Evolutionary conservation across 495 filamentous ascomycete species (phyloP).

Genomic region (Durotheca rogersii): DNA sequence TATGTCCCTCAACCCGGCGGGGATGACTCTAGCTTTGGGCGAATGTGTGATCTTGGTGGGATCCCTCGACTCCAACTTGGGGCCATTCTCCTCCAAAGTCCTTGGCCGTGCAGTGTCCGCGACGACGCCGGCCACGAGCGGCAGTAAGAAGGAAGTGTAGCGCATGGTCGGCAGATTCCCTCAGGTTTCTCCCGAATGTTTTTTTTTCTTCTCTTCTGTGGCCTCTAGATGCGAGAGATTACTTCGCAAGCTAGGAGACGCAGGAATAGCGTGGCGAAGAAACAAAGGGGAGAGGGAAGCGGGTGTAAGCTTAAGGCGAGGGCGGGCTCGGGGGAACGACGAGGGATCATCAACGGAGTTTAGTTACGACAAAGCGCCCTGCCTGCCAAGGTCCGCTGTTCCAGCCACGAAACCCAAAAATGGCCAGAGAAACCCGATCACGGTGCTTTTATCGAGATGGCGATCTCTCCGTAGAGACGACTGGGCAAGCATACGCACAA

Average conservation of each 20-base stretch:
- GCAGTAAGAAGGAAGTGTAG: conserved; percentile 13
- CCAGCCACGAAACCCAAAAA: conserved; percentile 21
- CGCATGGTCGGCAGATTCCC: conserved; percentile 12
- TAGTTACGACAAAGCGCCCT: conserved; percentile 8
- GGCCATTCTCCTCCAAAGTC: background rate
- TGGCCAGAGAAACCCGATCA: conserved; percentile 4
- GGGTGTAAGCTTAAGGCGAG: background rate
- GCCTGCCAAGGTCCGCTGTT: conserved; percentile 23
- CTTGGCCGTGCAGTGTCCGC: conserved; percentile 6
- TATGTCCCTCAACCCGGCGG: background rate
- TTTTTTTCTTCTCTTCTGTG: too few relatives aligned
- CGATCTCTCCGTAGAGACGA: conserved; percentile 8
- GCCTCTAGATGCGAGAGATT: too few relatives aligned
- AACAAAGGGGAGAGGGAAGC: conserved; percentile 6
- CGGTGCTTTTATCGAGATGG: conserved; percentile 6
- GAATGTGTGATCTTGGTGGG: background rate
- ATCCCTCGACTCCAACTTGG: conserved; percentile 6
- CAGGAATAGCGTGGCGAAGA: conserved; percentile 3
- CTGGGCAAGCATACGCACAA: conserved; percentile 4
- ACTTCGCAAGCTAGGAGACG: background rate
- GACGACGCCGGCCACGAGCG: conserved; percentile 12
- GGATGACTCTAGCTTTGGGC: conserved; percentile 2
- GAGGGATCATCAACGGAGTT: conserved; percentile 5
- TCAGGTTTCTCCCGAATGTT: too few relatives aligned
- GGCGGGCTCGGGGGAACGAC: background rate